Conservation (phyloP, 2,329 filamentous ascomycete genomes). For the Fusarium chuoi region DNA sequence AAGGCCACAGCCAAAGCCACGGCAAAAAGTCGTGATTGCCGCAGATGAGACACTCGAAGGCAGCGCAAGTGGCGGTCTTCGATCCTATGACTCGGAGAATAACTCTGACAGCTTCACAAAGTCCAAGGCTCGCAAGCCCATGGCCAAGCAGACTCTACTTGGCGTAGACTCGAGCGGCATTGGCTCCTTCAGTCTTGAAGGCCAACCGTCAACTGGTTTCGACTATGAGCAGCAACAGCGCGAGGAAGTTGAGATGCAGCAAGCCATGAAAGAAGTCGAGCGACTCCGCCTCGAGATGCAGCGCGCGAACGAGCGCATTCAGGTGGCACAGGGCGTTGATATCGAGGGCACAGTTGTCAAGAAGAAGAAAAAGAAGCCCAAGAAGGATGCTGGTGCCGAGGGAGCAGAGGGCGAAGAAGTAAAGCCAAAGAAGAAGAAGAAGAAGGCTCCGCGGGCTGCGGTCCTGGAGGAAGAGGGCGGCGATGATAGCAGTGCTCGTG, state of each 20-base stretch:
- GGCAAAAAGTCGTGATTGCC: slow-evolving; percentile 73
- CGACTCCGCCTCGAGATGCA: slow-evolving; percentile 89
- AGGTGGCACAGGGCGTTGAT: slow-evolving; percentile 74
- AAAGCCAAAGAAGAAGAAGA: slow-evolving; percentile 48
- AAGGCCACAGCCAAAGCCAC: slow-evolving; percentile 54
- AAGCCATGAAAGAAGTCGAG: slow-evolving; percentile 90
- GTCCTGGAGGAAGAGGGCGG: slow-evolving; percentile 26
- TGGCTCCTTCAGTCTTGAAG: slow-evolving; percentile 74
- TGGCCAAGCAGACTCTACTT: slow-evolving; percentile 74
- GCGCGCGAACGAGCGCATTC: slow-evolving; percentile 78
- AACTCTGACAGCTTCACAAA: slow-evolving; percentile 61
- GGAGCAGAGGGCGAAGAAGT: slow-evolving; percentile 31
- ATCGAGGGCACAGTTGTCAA: slow-evolving; percentile 74
- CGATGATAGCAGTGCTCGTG: slow-evolving; percentile 33
- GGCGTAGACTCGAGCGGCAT: slow-evolving; percentile 90
- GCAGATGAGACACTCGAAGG: slow-evolving; percentile 77
- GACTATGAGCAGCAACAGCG: slow-evolving; percentile 75
- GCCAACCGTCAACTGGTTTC: slow-evolving; percentile 50
- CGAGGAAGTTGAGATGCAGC: slow-evolving; percentile 89
- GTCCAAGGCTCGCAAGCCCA: slow-evolving; percentile 60
- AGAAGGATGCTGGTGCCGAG: slow-evolving; percentile 51
- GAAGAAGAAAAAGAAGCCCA: slow-evolving; percentile 67
- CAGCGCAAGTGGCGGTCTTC: slow-evolving; percentile 58
- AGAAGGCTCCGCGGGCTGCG: slow-evolving; percentile 41
- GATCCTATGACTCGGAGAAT: slow-evolving; percentile 65